Evolutionary conservation across 225 moss, liverwort and hornwort species (phyloP).

Genomic region (Asterella californica): DNA sequence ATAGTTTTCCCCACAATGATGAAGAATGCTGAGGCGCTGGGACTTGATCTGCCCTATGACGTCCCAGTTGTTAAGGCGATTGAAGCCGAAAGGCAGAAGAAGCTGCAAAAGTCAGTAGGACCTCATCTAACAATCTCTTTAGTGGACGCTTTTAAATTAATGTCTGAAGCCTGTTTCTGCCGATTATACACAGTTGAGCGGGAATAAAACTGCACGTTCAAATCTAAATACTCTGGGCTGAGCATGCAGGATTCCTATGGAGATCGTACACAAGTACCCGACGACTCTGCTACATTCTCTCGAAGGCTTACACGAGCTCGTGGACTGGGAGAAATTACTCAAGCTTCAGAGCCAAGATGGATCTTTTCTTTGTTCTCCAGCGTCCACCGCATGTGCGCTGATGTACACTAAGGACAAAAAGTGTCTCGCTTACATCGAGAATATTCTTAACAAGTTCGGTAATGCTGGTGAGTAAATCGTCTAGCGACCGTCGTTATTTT

Average conservation of each 20-base stretch:
- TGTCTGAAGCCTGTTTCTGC: neutral
- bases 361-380: conserved; percentile 66
- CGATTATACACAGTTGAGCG: neutral
- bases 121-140: neutral
- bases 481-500: neutral
- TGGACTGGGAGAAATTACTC: conserved; percentile 64
- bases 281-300: conserved; percentile 71
- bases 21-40: conserved; percentile 48
- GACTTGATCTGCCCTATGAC: conserved; percentile 60
- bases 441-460: conserved; percentile 51
- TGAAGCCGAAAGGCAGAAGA: conserved; percentile 52
- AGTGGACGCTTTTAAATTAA: neutral
- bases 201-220: neutral
- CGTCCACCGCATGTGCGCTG: conserved; percentile 76
- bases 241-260: conserved; percentile 67
- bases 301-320: conserved; percentile 64
- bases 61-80: conserved; percentile 44
- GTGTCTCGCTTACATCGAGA: conserved; percentile 55
- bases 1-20: conserved; percentile 65
- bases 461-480: conserved; percentile 40
- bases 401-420: conserved; percentile 59
- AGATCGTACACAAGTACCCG: conserved; percentile 60
- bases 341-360: conserved; percentile 67
- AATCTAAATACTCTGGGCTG: neutral
- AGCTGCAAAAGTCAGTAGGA: conserved; percentile 56